Conservation (phyloP, 306 rosid species). For the Pterocarpus santalinus region DNA sequence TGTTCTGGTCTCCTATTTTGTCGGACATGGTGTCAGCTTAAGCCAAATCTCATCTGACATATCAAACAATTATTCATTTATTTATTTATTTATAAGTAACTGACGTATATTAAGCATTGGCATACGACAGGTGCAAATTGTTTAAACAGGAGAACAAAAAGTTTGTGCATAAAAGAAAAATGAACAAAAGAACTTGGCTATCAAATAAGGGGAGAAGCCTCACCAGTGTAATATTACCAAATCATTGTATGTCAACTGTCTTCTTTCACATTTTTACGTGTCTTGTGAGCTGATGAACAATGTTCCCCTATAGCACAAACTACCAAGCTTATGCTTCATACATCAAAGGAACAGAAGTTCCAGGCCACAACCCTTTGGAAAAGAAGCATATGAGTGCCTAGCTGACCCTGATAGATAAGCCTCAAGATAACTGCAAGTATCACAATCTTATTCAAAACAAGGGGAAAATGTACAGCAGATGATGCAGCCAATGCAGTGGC, state of each 20-base stretch:
- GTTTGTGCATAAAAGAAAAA: not conserved
- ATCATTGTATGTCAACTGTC: not conserved
- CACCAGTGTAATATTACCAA: not conserved
- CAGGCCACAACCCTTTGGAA: slow-evolving; percentile 79
- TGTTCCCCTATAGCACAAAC: slow-evolving; percentile 48
- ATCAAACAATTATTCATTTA: too few relatives aligned
- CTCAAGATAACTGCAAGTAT: slow-evolving; percentile 42
- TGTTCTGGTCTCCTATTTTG: not conserved
- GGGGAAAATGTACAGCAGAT: slow-evolving; percentile 49
- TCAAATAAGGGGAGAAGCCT: not conserved
- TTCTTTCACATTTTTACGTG: slow-evolving; percentile 45
- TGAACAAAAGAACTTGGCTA: not conserved
- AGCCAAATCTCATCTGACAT: too few relatives aligned
- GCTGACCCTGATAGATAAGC: slow-evolving; percentile 40
- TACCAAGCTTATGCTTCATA: slow-evolving; percentile 73
- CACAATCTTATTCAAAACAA: slow-evolving; percentile 37
- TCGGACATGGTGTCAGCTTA: not conserved
- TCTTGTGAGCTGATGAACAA: slow-evolving; percentile 44
- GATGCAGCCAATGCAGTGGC: slow-evolving; percentile 85
- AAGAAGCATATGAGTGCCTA: slow-evolving; percentile 51
- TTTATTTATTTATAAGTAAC: too few relatives aligned
- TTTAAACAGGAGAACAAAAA: not conserved
- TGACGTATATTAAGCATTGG: too few relatives aligned
- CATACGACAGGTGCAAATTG: too few relatives aligned
- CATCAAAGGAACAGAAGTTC: slow-evolving; percentile 72